Evolutionary conservation across 306 rosid species (phyloP).

Genomic region (Corylus heterophylla): DNA sequence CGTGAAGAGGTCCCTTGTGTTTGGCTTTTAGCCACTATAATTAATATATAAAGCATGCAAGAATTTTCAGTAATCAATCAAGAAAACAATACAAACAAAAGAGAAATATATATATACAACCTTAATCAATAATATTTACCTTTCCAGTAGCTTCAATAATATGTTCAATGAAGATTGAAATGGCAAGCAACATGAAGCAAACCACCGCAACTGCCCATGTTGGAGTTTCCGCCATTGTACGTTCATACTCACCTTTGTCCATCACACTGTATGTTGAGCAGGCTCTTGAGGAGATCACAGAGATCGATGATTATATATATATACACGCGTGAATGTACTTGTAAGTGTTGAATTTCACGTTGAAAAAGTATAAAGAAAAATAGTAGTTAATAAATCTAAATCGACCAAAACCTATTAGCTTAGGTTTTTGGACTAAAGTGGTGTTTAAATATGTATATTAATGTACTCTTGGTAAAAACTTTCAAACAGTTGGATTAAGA

Average conservation of each 20-base stretch:
- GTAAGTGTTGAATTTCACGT: no score
- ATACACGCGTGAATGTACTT: no score
- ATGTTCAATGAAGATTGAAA: conserved; percentile 64
- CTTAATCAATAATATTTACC: conserved; percentile 46
- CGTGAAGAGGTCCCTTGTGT: conserved; percentile 46
- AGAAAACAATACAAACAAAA: neutral
- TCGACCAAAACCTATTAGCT: no score
- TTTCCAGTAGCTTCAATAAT: conserved; percentile 45
- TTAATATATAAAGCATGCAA: neutral
- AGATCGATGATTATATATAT: no score
- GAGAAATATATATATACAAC: no score
- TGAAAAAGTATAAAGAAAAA: no score
- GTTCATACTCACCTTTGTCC: conserved; percentile 19
- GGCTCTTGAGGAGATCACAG: no score
- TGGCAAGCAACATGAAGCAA: conserved; percentile 52
- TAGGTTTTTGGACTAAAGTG: no score
- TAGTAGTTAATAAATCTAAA: no score
- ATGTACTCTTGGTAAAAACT: no score
- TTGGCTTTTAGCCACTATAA: conserved; percentile 39
- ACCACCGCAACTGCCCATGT: conserved; percentile 74
- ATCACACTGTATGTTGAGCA: neutral
- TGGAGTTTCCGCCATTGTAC: conserved; percentile 53
- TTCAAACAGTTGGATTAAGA: no score
- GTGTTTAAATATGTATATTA: no score
- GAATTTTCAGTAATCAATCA: neutral